Conservation (phyloP, 805 yeast species). For the Hanseniaspora lindneri region DNA sequence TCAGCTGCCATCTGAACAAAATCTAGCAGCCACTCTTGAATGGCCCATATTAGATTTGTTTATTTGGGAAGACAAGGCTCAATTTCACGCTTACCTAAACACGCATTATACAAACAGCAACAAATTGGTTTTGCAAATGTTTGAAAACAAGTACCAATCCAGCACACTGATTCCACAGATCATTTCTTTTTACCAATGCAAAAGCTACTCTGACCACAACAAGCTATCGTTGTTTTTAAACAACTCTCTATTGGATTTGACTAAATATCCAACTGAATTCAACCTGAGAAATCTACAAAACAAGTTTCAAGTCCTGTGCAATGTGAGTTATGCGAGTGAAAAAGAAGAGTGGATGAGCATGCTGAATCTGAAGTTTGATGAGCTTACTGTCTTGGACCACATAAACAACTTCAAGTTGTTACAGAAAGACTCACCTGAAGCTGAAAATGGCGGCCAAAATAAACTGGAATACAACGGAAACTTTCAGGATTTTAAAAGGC, state of each 20-base stretch:
- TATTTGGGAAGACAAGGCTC: background rate
- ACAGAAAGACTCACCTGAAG: constrained; percentile 25
- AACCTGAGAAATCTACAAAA: constrained; percentile 29
- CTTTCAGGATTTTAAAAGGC: constrained; percentile 17
- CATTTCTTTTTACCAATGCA: constrained; percentile 37
- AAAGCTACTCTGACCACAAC: constrained; percentile 30
- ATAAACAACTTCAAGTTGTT: constrained; percentile 5
- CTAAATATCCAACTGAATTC: constrained; percentile 29
- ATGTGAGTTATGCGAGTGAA: background rate
- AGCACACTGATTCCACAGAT: constrained; percentile 30
- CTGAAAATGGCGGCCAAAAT: constrained; percentile 26
- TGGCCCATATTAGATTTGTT: background rate
- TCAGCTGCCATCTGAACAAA: constrained; percentile 30
- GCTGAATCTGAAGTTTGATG: constrained; percentile 6
- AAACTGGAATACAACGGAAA: constrained; percentile 11
- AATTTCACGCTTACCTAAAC: constrained; percentile 4
- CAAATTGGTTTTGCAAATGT: constrained; percentile 33
- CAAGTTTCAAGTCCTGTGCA: constrained; percentile 16
- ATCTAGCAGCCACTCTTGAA: constrained; percentile 33
- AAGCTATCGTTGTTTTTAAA: constrained; percentile 44
- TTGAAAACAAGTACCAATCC: constrained; percentile 51
- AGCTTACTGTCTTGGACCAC: constrained; percentile 10
- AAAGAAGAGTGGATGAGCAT: background rate
- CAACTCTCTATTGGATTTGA: constrained; percentile 41
- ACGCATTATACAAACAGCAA: constrained; percentile 3